Conservation (phyloP, 495 filamentous ascomycete species). For the Chlorociboria aeruginascens region DNA sequence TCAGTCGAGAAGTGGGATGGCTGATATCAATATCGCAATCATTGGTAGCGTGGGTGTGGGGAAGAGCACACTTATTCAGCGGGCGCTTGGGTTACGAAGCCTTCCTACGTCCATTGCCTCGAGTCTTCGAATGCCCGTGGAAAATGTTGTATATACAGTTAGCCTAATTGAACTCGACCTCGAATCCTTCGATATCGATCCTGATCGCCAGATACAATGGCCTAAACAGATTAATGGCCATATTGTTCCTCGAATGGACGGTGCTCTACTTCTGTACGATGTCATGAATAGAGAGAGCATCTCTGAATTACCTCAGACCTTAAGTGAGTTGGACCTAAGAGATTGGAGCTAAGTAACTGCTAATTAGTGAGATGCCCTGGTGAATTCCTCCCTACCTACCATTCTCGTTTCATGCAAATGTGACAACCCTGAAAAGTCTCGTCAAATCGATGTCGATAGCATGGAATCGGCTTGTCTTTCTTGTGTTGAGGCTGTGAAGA, state of each 20-base stretch:
- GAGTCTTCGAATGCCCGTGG: slow-evolving; percentile 61
- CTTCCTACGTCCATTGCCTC: slow-evolving; percentile 41
- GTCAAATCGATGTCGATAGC: slow-evolving; percentile 45
- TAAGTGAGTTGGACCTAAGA: slow-evolving; percentile 47
- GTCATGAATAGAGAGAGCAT: slow-evolving; percentile 64
- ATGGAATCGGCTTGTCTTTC: slow-evolving; percentile 49
- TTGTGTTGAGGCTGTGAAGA: slow-evolving; percentile 59
- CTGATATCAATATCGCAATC: slow-evolving; percentile 75
- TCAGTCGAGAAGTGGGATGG: slow-evolving; percentile 22
- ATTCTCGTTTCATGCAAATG: slow-evolving; percentile 78
- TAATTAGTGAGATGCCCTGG: slow-evolving; percentile 47
- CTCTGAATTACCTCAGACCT: slow-evolving; percentile 48
- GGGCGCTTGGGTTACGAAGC: slow-evolving; percentile 56
- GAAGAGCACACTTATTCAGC: slow-evolving; percentile 83
- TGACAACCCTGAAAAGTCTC: slow-evolving; percentile 49
- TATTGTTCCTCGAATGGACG: slow-evolving; percentile 63
- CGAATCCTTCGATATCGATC: slow-evolving; percentile 53
- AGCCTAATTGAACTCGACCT: slow-evolving; percentile 69
- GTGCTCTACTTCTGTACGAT: slow-evolving; percentile 76
- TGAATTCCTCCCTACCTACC: slow-evolving; percentile 54
- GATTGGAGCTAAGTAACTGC: neutral
- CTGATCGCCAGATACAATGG: slow-evolving; percentile 62
- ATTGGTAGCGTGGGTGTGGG: slow-evolving; percentile 72
- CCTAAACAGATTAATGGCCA: slow-evolving; percentile 55
- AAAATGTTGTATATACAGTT: slow-evolving; percentile 65